phyloP scores from a whole-genome alignment of 2,329 filamentous ascomycete genomes.

The Monilinia fructicola region DNA sequence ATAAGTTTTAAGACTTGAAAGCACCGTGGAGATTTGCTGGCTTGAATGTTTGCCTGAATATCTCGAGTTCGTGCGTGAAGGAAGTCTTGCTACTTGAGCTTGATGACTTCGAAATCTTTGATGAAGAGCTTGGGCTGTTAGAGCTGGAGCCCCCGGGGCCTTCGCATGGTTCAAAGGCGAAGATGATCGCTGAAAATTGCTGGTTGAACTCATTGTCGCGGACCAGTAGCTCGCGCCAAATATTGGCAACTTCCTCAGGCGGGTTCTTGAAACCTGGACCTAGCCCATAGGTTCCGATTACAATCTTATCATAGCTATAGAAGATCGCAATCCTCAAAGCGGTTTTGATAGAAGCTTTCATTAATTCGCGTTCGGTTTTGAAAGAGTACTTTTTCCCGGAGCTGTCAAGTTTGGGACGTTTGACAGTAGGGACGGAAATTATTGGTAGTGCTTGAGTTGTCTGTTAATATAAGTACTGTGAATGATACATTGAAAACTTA shows the following conservation, averaged over 20 bases:
- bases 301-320: constrained; percentile 56
- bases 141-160: constrained; percentile 45
- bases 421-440: constrained; percentile 70
- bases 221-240: constrained; percentile 65
- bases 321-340: constrained; percentile 68
- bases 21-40: constrained; percentile 24
- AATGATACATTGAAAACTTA: constrained; percentile 22
- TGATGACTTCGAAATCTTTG: constrained; percentile 20
- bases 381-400: constrained; percentile 70
- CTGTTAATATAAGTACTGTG: background rate
- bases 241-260: constrained; percentile 61
- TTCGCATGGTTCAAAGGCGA: constrained; percentile 60
- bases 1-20: constrained; percentile 15
- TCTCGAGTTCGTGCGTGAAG: constrained; percentile 18
- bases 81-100: constrained; percentile 19
- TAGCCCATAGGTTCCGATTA: constrained; percentile 64
- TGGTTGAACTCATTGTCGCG: constrained; percentile 63
- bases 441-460: constrained; percentile 56
- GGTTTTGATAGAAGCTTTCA: constrained; percentile 69
- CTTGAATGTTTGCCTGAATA: constrained; percentile 24
- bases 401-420: constrained; percentile 71
- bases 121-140: constrained; percentile 29
- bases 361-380: constrained; percentile 66
- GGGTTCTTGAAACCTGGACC: constrained; percentile 65
- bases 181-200: constrained; percentile 60